phyloP scores from a whole-genome alignment of 306 rosid species.

The Quercus suber region DNA sequence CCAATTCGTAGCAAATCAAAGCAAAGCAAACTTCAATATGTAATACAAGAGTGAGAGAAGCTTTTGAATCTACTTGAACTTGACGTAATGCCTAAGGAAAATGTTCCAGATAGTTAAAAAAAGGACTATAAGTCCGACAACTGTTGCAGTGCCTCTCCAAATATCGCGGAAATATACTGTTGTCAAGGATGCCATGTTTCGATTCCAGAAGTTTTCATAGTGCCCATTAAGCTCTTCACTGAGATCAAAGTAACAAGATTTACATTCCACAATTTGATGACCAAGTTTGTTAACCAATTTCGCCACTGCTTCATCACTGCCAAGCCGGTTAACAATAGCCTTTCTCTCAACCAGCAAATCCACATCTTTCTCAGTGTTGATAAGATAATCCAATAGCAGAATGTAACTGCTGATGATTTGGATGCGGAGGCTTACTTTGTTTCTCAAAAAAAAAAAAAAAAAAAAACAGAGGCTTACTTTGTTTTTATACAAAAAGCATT shows the following conservation, averaged over 20 bases:
- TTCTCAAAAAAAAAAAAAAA: no score
- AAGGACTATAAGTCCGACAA: slow-evolving; percentile 43
- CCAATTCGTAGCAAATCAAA: no score
- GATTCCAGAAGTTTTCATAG: slow-evolving; percentile 41
- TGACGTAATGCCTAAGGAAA: no score
- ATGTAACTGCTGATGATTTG: slow-evolving; percentile 48
- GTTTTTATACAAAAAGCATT: no score
- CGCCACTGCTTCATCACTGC: slow-evolving; percentile 46
- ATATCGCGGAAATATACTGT: slow-evolving; percentile 55
- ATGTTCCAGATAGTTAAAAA: slow-evolving; percentile 27
- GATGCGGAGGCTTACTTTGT: no score
- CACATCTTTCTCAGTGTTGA: slow-evolving; percentile 42
- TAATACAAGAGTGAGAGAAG: no score
- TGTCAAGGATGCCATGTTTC: slow-evolving; percentile 37
- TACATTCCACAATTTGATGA: slow-evolving; percentile 27
- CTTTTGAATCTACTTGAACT: no score
- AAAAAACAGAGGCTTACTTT: no score
- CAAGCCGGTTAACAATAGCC: slow-evolving; percentile 40
- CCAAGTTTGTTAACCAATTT: slow-evolving; percentile 37
- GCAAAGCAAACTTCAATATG: no score
- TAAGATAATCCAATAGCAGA: slow-evolving; percentile 36
- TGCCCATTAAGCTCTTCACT: slow-evolving; percentile 25
- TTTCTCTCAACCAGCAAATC: slow-evolving; percentile 42
- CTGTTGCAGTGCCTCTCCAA: slow-evolving; percentile 60
- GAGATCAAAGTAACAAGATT: slow-evolving; percentile 20